Evolutionary conservation across 2,329 filamentous ascomycete genomes (phyloP).

Genomic region (Chrysoporthe cubensis): DNA sequence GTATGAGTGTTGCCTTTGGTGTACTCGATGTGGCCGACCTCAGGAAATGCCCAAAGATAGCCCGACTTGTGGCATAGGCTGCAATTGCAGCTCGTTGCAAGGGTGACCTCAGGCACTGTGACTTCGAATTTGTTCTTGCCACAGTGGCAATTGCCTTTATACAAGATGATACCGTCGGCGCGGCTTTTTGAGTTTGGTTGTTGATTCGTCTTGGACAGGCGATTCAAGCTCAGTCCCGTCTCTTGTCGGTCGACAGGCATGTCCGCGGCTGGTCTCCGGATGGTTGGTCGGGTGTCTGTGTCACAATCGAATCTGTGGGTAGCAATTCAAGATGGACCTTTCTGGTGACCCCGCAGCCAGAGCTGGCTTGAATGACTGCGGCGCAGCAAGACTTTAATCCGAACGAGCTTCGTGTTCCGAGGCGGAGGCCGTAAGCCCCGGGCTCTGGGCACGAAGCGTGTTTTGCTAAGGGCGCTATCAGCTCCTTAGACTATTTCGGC

Average conservation of each 20-base stretch:
- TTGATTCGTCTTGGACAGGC: background rate
- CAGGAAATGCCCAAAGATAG: constrained; percentile 35
- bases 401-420: background rate
- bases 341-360: background rate
- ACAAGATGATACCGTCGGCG: background rate
- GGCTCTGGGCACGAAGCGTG: background rate
- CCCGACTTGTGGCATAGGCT: constrained; percentile 37
- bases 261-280: background rate
- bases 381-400: background rate
- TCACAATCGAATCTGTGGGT: background rate
- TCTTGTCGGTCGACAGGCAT: constrained; percentile 24
- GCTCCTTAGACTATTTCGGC: background rate
- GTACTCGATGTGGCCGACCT: constrained; percentile 18
- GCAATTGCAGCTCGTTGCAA: constrained; percentile 33
- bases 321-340: background rate
- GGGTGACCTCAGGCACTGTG: constrained; percentile 23
- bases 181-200: background rate
- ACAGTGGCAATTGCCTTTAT: constrained; percentile 38
- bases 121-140: constrained; percentile 36
- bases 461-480: background rate
- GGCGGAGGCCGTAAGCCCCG: background rate
- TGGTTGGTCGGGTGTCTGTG: background rate
- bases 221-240: constrained; percentile 21
- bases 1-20: constrained; percentile 20
- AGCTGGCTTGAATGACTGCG: background rate